phyloP scores from a whole-genome alignment of 2,329 filamentous ascomycete species.

The Penicillium sclerotigenum region DNA sequence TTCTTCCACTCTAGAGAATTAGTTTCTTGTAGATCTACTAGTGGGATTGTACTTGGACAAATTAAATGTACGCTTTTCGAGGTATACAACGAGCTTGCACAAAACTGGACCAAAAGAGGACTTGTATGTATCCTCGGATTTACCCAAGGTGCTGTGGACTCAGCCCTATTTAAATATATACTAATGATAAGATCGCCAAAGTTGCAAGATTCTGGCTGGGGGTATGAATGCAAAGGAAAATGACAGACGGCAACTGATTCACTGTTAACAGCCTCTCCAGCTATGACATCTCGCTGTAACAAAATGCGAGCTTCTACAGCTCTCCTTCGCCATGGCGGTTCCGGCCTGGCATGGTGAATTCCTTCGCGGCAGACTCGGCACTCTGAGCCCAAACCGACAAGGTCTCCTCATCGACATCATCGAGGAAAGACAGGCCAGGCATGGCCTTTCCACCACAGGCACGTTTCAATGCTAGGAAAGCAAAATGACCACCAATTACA shows the following conservation, averaged over 20 bases:
- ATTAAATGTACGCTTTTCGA: background rate
- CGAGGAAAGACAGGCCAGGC: slow-evolving; percentile 53
- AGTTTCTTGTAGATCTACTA: background rate
- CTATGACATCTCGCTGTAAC: background rate
- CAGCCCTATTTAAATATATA: slow-evolving; percentile 1
- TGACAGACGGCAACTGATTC: background rate
- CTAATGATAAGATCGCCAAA: slow-evolving; percentile 7
- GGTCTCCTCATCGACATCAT: slow-evolving; percentile 30
- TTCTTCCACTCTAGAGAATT: background rate
- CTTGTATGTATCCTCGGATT: background rate
- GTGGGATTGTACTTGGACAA: background rate
- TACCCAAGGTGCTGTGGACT: background rate
- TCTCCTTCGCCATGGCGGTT: slow-evolving; percentile 25
- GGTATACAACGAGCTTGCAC: background rate
- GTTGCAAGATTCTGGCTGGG: background rate
- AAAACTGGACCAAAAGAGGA: background rate
- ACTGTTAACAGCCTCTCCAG: background rate
- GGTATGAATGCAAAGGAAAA: slow-evolving; percentile 3
- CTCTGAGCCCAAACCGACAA: slow-evolving; percentile 21
- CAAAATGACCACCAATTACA: slow-evolving; percentile 82
- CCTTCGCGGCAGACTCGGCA: slow-evolving; percentile 25
- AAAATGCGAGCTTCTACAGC: slow-evolving; percentile 15
- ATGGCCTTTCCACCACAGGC: slow-evolving; percentile 70
- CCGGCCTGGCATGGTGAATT: slow-evolving; percentile 12
- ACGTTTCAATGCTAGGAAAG: slow-evolving; percentile 74